phyloP scores from a whole-genome alignment of 2,329 filamentous ascomycete species.

The Periconia sp. region DNA sequence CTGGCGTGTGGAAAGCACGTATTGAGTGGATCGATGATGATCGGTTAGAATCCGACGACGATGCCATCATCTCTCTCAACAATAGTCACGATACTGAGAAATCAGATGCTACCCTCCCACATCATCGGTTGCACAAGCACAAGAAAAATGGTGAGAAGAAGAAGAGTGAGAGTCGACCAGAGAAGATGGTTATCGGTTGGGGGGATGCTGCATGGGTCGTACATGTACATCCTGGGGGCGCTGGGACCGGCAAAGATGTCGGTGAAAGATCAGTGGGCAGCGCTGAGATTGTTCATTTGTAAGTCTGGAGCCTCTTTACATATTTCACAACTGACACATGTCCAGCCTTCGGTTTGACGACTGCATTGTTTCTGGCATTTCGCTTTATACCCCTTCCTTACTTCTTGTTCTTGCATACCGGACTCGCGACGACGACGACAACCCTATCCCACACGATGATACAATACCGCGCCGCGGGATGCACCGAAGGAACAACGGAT shows the following conservation, averaged over 20 bases:
- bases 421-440: constrained; percentile 70
- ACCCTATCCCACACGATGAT: constrained; percentile 43
- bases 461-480: constrained; percentile 58
- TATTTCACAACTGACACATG: constrained; percentile 25
- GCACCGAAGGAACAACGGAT: constrained; percentile 72
- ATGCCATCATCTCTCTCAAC: constrained; percentile 45
- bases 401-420: constrained; percentile 91
- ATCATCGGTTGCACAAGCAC: constrained; percentile 46
- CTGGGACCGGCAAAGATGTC: constrained; percentile 65
- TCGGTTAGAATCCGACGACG: constrained; percentile 72
- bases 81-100: constrained; percentile 34
- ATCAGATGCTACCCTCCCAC: constrained; percentile 33
- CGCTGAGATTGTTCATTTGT: constrained; percentile 92
- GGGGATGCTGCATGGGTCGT: constrained; percentile 96
- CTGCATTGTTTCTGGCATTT: constrained; percentile 96
- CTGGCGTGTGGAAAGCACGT: constrained; percentile 88
- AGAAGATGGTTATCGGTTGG: constrained; percentile 92
- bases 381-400: constrained; percentile 89
- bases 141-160: constrained; percentile 4
- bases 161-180: constrained; percentile 41
- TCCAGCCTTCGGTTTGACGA: constrained; percentile 80
- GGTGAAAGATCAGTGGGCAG: constrained; percentile 74
- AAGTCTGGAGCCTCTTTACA: constrained; percentile 41
- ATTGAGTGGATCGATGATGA: constrained; percentile 92
- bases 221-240: constrained; percentile 78